Percentiles rank a stretch among this genome's conserved stretches.
phyloP scores from a whole-genome alignment of 768 basidiomycete genomes.

The Rhodotorula sphaerocarpa region DNA sequence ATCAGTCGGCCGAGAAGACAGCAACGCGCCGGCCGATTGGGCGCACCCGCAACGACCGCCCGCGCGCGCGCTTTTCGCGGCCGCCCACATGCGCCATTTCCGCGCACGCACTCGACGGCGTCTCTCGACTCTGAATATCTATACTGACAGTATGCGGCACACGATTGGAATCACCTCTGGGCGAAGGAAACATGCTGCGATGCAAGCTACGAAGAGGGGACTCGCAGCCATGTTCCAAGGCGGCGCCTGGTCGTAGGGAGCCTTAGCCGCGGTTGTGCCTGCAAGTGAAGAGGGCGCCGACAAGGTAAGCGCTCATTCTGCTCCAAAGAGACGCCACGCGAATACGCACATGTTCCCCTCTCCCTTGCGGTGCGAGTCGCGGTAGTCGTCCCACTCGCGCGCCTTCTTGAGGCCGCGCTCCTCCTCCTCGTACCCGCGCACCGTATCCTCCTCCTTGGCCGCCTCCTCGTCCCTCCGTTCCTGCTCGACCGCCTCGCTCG shows the following conservation, averaged over 20 bases:
- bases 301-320: neutral
- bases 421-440: constrained; percentile 62
- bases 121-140: no score
- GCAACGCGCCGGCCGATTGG: no score
- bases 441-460: constrained; percentile 55
- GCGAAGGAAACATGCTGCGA: no score
- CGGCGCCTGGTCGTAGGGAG: neutral
- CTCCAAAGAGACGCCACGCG: neutral
- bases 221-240: no score
- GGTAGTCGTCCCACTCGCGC: constrained; percentile 83
- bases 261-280: constrained; percentile 12
- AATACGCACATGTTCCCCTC: constrained; percentile 64
- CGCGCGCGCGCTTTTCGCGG: no score
- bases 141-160: no score
- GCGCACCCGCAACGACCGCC: no score
- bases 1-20: no score
- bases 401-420: constrained; percentile 58
- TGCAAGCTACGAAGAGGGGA: no score
- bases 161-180: no score
- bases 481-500: constrained; percentile 28
- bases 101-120: no score
- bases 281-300: neutral
- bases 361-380: constrained; percentile 74
- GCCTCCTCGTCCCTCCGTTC: constrained; percentile 47
- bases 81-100: no score